phyloP scores from a whole-genome alignment of 1,284 basidiomycete genomes.

The Cutaneotrichosporon sp. region DNA sequence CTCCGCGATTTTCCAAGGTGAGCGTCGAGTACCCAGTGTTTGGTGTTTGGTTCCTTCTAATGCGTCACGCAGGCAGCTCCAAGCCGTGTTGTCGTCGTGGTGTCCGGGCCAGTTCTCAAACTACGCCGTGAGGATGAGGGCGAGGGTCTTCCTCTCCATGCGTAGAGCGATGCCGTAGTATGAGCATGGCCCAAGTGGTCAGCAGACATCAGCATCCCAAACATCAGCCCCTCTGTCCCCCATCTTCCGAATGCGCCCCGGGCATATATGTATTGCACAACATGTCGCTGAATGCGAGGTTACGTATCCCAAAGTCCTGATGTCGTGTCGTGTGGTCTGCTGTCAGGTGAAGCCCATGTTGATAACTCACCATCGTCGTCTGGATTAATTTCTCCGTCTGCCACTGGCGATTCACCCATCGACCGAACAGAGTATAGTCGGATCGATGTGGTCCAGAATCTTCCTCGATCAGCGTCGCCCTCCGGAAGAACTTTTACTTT shows the following conservation, averaged over 20 bases:
- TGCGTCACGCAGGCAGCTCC: no score
- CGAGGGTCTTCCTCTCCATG: no score
- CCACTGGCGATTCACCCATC: no score
- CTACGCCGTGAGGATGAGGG: no score
- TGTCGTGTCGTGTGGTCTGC: neutral
- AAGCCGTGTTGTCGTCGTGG: no score
- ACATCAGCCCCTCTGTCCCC: neutral
- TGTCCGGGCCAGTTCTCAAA: no score
- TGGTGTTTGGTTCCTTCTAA: no score
- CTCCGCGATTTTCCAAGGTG: no score
- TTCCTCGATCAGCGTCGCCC: neutral
- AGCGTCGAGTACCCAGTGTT: no score
- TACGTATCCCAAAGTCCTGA: neutral
- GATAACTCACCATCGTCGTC: neutral
- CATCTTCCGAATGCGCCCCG: neutral
- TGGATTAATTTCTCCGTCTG: neutral
- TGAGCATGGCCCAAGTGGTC: neutral
- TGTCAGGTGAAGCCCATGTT: neutral
- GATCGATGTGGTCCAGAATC: no score
- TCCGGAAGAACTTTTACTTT: neutral
- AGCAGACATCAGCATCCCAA: neutral
- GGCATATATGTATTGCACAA: neutral
- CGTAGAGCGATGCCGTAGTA: no score
- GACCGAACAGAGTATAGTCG: no score
- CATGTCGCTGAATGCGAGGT: neutral